Evolutionary conservation across 1,139 yeast species (phyloP).

Genomic region (Candida frijolesensis): DNA sequence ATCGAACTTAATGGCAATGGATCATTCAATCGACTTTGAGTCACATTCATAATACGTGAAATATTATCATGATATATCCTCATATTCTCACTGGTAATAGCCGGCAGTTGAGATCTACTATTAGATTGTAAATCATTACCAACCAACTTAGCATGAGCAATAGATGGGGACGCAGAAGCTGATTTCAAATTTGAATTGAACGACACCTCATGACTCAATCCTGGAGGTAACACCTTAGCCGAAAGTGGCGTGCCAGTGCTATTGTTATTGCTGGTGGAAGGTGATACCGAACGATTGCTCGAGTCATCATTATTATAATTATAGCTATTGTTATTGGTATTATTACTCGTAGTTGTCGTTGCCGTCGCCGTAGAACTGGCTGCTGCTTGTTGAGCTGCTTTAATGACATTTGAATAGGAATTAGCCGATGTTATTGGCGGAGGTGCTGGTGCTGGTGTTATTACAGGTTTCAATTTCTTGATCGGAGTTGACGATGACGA

Average conservation of each 20-base stretch:
- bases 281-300: conserved; percentile 1
- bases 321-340: not conserved
- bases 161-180: conserved; percentile 26
- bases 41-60: conserved; percentile 31
- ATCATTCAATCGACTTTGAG: conserved; percentile 37
- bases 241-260: conserved; percentile 14
- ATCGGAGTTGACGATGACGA: conserved; percentile 12
- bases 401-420: conserved; percentile 26
- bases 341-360: conserved; percentile 6
- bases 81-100: conserved; percentile 15
- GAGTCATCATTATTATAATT: conserved; percentile 2
- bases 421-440: conserved; percentile 20
- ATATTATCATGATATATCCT: conserved; percentile 35
- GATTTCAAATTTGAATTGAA: conserved; percentile 34
- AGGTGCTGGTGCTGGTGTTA: conserved; percentile 20
- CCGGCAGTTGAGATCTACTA: conserved; percentile 20
- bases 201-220: conserved; percentile 20
- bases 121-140: conserved; percentile 7
- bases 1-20: conserved; percentile 64
- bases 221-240: conserved; percentile 26
- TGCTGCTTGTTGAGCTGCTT: conserved; percentile 22
- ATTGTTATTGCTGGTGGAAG: conserved; percentile 6
- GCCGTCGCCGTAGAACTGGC: conserved; percentile 13
- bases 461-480: conserved; percentile 14
- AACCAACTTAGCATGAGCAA: conserved; percentile 10